Evolutionary conservation across 371 early-diverging fungal species (phyloP).

Genomic region (Lichtheimia corymbifera): DNA sequence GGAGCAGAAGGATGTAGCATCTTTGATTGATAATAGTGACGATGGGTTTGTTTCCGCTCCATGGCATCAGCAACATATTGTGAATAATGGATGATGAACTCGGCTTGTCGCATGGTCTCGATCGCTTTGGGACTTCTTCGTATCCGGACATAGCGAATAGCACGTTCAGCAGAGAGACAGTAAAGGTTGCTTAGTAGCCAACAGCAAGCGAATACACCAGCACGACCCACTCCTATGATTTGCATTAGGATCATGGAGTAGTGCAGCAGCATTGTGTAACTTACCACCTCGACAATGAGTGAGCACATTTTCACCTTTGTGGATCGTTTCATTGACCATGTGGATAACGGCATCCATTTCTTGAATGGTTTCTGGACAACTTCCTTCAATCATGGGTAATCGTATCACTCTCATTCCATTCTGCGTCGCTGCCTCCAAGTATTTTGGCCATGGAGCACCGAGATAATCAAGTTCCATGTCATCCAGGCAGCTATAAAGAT

Average conservation of each 20-base stretch:
- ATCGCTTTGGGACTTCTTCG: slow-evolving; percentile 68
- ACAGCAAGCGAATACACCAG: slow-evolving; percentile 78
- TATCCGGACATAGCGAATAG: slow-evolving; percentile 55
- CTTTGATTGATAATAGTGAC: slow-evolving; percentile 2
- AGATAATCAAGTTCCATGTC: slow-evolving; percentile 70
- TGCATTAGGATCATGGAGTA: background rate
- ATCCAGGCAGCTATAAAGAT: slow-evolving; percentile 61
- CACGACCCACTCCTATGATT: slow-evolving; percentile 70
- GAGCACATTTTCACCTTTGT: slow-evolving; percentile 62
- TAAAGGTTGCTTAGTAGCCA: slow-evolving; percentile 62
- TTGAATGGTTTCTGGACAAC: slow-evolving; percentile 63
- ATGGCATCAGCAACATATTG: slow-evolving; percentile 27
- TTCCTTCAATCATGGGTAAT: slow-evolving; percentile 78
- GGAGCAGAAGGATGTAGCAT: background rate
- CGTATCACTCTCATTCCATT: slow-evolving; percentile 57
- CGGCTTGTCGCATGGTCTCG: slow-evolving; percentile 68
- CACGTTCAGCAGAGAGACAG: slow-evolving; percentile 51
- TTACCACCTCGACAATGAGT: slow-evolving; percentile 82
- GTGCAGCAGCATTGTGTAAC: background rate
- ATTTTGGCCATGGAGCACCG: slow-evolving; percentile 72
- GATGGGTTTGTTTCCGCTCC: slow-evolving; percentile 2
- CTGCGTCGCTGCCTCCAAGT: slow-evolving; percentile 56
- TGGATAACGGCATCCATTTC: slow-evolving; percentile 61
- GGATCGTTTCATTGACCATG: slow-evolving; percentile 51
- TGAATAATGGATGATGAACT: slow-evolving; percentile 58